Evolutionary conservation across 139 green algal genomes (phyloP).

Genomic region (Chlamydomonas applanata): DNA sequence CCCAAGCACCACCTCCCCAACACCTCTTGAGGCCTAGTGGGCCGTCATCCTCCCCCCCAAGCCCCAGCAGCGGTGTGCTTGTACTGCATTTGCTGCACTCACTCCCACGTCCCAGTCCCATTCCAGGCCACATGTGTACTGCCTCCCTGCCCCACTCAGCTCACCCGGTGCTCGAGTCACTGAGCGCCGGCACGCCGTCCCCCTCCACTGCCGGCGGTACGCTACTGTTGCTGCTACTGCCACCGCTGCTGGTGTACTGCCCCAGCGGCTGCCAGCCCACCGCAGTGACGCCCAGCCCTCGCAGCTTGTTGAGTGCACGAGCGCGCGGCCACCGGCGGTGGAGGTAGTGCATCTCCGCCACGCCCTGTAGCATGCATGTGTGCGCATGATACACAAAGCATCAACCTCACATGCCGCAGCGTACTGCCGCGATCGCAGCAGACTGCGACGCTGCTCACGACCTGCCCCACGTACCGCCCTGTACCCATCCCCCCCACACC

Average conservation of each 20-base stretch:
- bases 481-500: no score
- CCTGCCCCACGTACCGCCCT: no score
- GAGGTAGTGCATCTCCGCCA: conserved; percentile 52
- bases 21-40: no score
- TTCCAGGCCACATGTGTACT: no score
- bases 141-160: neutral
- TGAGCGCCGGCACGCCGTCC: neutral
- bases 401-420: no score
- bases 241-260: neutral
- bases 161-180: neutral
- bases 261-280: conserved; percentile 54
- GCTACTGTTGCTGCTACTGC: neutral
- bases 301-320: conserved; percentile 52
- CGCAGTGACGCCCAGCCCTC: conserved; percentile 45
- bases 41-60: no score
- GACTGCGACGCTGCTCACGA: neutral
- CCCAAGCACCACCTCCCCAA: neutral
- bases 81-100: neutral
- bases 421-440: no score
- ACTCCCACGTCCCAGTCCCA: no score
- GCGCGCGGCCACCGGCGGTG: conserved; percentile 49
- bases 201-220: conserved; percentile 11
- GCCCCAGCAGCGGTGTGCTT: no score
- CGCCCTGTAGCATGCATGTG: no score
- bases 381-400: no score